A percentile compares a stretch with the other conserved stretches of the same genome.
These are phyloP conservation scores for Volvariella volvacea DNA, from an alignment of 1,284 basidiomycete genomes.

Conservation along the genomic window DNA sequence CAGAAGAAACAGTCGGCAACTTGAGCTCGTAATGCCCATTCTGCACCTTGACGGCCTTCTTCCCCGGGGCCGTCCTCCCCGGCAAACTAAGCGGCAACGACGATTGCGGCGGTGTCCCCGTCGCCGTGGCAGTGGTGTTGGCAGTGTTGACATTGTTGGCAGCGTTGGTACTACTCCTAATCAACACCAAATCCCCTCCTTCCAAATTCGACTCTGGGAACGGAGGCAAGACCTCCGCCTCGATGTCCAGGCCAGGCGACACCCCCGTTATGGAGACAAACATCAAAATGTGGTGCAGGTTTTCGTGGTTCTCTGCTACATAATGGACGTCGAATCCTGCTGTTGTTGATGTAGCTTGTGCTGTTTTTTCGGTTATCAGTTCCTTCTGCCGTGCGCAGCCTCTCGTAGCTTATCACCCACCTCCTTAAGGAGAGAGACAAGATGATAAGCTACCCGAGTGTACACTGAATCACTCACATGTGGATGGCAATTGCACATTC, in stretches of 20 bases:
- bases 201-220: constrained; percentile 29
- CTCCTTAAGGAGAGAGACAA: not conserved
- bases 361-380: not conserved
- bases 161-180: constrained; percentile 59
- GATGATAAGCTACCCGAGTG: too few species aligned
- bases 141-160: too few species aligned
- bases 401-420: not conserved
- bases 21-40: constrained; percentile 69
- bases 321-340: constrained; percentile 56
- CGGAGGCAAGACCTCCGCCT: constrained; percentile 54
- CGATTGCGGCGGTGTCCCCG: too few species aligned
- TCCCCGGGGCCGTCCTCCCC: constrained; percentile 50
- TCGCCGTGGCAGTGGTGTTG: too few species aligned
- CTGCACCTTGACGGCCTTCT: constrained; percentile 50
- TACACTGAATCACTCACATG: too few species aligned
- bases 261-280: constrained; percentile 50
- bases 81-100: constrained; percentile 64
- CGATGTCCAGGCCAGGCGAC: constrained; percentile 41
- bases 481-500: not conserved
- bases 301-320: constrained; percentile 82
- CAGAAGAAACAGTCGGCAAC: constrained; percentile 32
- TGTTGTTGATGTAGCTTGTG: constrained; percentile 1
- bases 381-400: not conserved
- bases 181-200: constrained; percentile 48
- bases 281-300: constrained; percentile 66